Conservation (phyloP, 1,284 basidiomycete genomes). For the Xerocomus cyaneibrunnescens region DNA sequence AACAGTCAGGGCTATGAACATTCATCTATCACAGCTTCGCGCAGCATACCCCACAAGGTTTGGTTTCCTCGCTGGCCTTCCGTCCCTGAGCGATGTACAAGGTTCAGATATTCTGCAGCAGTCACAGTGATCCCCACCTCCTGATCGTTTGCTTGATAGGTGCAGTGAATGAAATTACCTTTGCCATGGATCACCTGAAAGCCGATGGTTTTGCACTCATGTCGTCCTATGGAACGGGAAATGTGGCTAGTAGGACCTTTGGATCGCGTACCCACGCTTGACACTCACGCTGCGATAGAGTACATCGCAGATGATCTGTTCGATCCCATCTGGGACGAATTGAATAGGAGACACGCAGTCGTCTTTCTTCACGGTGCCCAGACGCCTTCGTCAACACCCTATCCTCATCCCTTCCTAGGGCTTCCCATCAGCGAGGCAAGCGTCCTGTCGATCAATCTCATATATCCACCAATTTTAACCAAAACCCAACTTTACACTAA, state of each 20-base stretch:
- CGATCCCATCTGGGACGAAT: conserved; percentile 64
- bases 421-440: conserved; percentile 66
- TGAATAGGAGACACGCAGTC: conserved; percentile 53
- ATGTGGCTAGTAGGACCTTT: conserved; percentile 41
- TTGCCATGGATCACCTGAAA: conserved; percentile 54
- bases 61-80: conserved; percentile 65
- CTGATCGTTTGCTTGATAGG: conserved; percentile 37
- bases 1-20: conserved; percentile 49
- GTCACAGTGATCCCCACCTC: conserved; percentile 2
- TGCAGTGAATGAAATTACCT: conserved; percentile 53
- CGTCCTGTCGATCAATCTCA: conserved; percentile 15
- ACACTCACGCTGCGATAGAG: conserved; percentile 38
- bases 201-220: conserved; percentile 63
- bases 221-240: conserved; percentile 58
- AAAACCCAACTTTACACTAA: conserved; percentile 19
- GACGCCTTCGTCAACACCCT: conserved; percentile 58
- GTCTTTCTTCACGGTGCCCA: conserved; percentile 73
- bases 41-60: conserved; percentile 51
- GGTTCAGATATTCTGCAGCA: conserved; percentile 38
- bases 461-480: background rate
- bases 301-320: conserved; percentile 64
- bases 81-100: conserved; percentile 57
- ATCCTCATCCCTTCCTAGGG: conserved; percentile 59
- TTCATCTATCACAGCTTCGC: conserved; percentile 47
- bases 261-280: background rate